Evolutionary conservation across 306 rosid species (phyloP).

Genomic region (Calophaca sinica): DNA sequence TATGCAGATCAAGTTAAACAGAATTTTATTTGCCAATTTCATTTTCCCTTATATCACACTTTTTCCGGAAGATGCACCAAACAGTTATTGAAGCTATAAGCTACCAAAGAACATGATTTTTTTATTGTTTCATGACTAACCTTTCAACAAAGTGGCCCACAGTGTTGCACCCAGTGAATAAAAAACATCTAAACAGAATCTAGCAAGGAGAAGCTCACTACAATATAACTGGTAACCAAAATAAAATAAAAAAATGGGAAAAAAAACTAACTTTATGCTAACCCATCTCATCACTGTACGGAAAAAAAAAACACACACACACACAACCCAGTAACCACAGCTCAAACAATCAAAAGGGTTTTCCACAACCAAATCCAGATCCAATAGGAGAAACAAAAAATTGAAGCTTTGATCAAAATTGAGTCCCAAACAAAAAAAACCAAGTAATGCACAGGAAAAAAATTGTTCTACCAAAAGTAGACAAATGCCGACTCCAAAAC

Average conservation of each 20-base stretch:
- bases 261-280: conserved; percentile 44
- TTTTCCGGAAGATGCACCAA: conserved; percentile 12
- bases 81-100: background rate
- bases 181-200: conserved; percentile 35
- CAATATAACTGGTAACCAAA: conserved; percentile 29
- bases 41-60: background rate
- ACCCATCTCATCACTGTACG: conserved; percentile 39
- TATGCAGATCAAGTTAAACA: conserved; percentile 10
- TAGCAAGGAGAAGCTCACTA: conserved; percentile 29
- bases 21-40: background rate
- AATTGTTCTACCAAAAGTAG: background rate
- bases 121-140: conserved; percentile 9
- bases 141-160: conserved; percentile 33
- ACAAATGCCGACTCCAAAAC: conserved; percentile 39
- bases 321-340: conserved; percentile 38
- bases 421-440: conserved; percentile 35
- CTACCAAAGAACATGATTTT: background rate
- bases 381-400: conserved; percentile 12
- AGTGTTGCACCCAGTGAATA: background rate
- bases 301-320: background rate
- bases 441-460: conserved; percentile 51
- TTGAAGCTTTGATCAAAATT: conserved; percentile 42
- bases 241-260: background rate
- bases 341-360: conserved; percentile 27
- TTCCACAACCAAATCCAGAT: conserved; percentile 49